These are phyloP conservation scores for Cicer chorassanicum DNA, from an alignment of 306 rosid species.

Conservation along the genomic window DNA sequence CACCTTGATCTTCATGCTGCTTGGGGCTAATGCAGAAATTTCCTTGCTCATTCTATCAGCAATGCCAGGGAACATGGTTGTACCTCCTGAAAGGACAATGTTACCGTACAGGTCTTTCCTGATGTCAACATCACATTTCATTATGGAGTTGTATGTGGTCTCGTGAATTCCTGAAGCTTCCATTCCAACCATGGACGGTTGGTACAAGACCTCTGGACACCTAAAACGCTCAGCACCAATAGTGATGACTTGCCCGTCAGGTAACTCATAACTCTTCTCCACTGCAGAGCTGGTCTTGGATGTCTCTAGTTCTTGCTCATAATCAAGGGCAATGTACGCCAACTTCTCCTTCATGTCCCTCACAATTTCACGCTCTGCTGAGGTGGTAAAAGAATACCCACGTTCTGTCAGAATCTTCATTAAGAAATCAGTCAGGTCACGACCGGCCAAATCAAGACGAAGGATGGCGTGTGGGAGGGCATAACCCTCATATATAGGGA, in stretches of 20 bases:
- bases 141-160: constrained; percentile 63
- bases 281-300: constrained; percentile 62
- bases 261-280: constrained; percentile 64
- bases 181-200: constrained; percentile 66
- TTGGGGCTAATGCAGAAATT: constrained; percentile 60
- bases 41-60: constrained; percentile 69
- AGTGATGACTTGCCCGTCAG: constrained; percentile 63
- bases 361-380: constrained; percentile 67
- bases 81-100: constrained; percentile 63
- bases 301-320: constrained; percentile 64
- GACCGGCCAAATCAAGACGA: constrained; percentile 60
- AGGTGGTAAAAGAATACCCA: constrained; percentile 59
- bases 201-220: constrained; percentile 67
- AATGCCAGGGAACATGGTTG: constrained; percentile 64
- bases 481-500: constrained; percentile 61
- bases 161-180: constrained; percentile 64
- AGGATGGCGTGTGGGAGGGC: constrained; percentile 63
- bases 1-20: constrained; percentile 67
- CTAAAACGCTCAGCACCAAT: constrained; percentile 66
- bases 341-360: constrained; percentile 65
- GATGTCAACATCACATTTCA: constrained; percentile 64
- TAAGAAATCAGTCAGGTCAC: constrained; percentile 58
- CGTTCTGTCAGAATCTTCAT: constrained; percentile 61
- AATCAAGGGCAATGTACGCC: constrained; percentile 63
- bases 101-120: constrained; percentile 64